Evolutionary conservation across 495 filamentous ascomycete species (phyloP).

Genomic region (Lineolata rhizophorae): DNA sequence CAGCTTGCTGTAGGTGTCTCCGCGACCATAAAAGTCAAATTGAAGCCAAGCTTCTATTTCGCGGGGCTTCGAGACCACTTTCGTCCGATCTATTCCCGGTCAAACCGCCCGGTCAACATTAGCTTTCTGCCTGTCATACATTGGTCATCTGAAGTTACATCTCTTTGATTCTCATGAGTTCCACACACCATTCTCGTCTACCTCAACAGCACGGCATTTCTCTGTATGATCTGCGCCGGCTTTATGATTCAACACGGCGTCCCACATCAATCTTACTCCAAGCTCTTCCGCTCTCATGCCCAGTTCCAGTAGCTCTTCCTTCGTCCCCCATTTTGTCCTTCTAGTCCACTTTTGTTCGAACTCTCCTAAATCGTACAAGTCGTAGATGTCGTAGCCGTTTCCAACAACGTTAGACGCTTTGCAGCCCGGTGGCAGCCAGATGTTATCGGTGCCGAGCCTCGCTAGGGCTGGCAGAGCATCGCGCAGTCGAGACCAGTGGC

Average conservation of each 20-base stretch:
- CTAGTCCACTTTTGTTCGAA: slow-evolving; percentile 47
- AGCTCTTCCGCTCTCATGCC: slow-evolving; percentile 25
- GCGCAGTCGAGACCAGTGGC: slow-evolving; percentile 40
- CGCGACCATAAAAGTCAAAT: slow-evolving; percentile 41
- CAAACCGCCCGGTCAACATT: no score
- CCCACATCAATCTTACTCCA: slow-evolving; percentile 42
- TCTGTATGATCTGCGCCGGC: slow-evolving; percentile 44
- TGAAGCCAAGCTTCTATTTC: slow-evolving; percentile 48
- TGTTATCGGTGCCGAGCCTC: slow-evolving; percentile 36
- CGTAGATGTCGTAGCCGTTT: slow-evolving; percentile 62
- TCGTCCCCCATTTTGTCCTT: slow-evolving; percentile 54
- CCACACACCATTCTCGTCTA: no score
- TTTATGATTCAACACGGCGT: slow-evolving; percentile 61
- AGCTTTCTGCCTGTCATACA: no score
- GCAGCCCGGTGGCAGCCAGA: slow-evolving; percentile 58
- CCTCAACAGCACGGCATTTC: slow-evolving; percentile 34
- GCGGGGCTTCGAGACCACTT: slow-evolving; percentile 31
- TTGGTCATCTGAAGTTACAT: no score
- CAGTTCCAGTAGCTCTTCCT: slow-evolving; percentile 35
- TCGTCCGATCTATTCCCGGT: slow-evolving; percentile 36
- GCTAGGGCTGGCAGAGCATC: slow-evolving; percentile 31
- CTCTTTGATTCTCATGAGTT: no score
- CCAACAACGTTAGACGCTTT: slow-evolving; percentile 39
- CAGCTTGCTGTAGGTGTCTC: slow-evolving; percentile 32
- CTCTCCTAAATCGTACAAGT: slow-evolving; percentile 56